phyloP scores from a whole-genome alignment of 768 basidiomycete species.

The Leucocoprinus sp. region DNA sequence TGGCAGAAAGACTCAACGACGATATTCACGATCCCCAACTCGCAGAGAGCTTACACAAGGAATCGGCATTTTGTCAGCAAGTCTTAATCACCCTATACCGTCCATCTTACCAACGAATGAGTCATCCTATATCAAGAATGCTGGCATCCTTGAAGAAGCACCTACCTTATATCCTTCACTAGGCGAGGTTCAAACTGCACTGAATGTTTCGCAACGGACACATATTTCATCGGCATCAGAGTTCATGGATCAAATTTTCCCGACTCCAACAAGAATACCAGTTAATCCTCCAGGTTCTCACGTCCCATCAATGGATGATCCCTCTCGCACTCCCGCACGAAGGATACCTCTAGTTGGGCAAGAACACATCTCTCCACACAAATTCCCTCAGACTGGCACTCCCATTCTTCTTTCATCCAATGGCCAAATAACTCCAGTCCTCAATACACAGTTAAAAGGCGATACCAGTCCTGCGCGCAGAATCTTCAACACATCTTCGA shows the following conservation, averaged over 20 bases:
- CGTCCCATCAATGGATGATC: conserved; percentile 23
- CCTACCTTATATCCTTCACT: not conserved
- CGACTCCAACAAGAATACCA: conserved; percentile 18
- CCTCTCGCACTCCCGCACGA: conserved; percentile 51
- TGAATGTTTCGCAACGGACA: not conserved
- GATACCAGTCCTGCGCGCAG: conserved; percentile 11
- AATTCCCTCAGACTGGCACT: conserved; percentile 25
- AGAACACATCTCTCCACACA: conserved; percentile 43
- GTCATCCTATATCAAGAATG: not conserved
- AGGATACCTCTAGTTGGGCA: conserved; percentile 49
- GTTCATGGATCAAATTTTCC: conserved; percentile 11
- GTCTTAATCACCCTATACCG: conserved; percentile 21
- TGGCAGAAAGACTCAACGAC: conserved; percentile 3
- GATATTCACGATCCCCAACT: conserved; percentile 4
- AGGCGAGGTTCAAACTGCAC: not conserved
- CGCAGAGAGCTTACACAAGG: conserved; percentile 23
- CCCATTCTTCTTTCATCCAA: conserved; percentile 9
- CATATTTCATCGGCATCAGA: not conserved
- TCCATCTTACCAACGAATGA: conserved; percentile 6
- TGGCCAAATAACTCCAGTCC: conserved; percentile 5
- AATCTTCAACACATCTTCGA: conserved; percentile 2
- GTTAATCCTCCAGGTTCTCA: conserved; percentile 12
- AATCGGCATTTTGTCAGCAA: conserved; percentile 53
- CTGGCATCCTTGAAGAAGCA: not conserved
- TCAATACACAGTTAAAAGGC: conserved; percentile 6